Base-by-base conservation (phyloP, 345 rosid species). In the Eucalyptus tenuipes region DNA sequence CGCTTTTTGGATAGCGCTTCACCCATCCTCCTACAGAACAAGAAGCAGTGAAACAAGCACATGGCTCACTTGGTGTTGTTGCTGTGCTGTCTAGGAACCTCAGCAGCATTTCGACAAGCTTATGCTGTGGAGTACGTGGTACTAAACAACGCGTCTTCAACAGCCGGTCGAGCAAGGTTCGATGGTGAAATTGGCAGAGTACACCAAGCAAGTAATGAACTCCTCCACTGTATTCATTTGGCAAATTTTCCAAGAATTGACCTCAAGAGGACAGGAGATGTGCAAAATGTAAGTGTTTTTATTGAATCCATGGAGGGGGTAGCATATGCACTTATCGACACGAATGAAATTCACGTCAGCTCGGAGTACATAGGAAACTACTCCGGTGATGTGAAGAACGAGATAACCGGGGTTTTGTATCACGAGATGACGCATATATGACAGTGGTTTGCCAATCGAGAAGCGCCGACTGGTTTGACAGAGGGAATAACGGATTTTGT, bases 281-380 rank as follows among this genome's bases (percentile, higher is more conserved):
- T 92, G 13, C 55, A 22, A 10, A 52, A 66, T 27, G 91, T 90
- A 9, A 89, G 64, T 75, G 29, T 93, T 4, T 89, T 91, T 37
- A 17, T 92, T 14, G 93, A 91, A 47, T 49, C 61, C 90, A 86
- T 89, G 90, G 88, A 25, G 13, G 91, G 91, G 27, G 90, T 93
- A 10, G 90, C 93, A 12, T 88, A 85, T 18, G 16, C 93, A 6
- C 17, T 4, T 37, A 88, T 61, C 80, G 27, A 88, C 9, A 88
- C 40, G 2, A 75, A 37, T 3, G 47, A 75, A 75, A 37, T 75
- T 10, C 92, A 91, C 14, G 85, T 92, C 7, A 87, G 91, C 37
- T 68, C 87, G 13, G 27, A 75, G 3, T 92, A 92, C 57, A 86
- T 89, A 13, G 90, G 85, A 16, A 40, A 15, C 45, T 91, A 91